phyloP scores from a whole-genome alignment of 2,329 filamentous ascomycete species.

The Sarocladium oryzae region DNA sequence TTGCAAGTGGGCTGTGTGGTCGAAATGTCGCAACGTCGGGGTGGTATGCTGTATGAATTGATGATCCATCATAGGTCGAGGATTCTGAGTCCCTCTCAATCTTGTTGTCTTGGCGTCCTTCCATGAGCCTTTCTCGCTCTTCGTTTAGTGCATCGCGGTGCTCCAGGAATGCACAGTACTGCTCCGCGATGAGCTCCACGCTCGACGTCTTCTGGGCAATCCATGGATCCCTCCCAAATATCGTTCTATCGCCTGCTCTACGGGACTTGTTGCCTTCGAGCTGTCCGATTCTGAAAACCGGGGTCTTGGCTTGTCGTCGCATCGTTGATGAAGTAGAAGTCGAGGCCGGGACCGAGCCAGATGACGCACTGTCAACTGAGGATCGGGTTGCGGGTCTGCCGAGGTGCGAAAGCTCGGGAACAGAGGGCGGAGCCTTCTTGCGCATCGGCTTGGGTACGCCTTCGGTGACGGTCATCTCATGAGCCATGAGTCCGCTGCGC shows the following conservation, averaged over 20 bases:
- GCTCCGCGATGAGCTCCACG: constrained; percentile 39
- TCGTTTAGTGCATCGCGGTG: constrained; percentile 6
- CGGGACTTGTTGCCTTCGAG: constrained; percentile 24
- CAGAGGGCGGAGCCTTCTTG: constrained; percentile 13
- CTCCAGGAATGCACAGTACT: constrained; percentile 37
- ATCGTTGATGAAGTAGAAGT: constrained; percentile 18
- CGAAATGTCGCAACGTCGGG: neutral
- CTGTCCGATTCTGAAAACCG: constrained; percentile 38
- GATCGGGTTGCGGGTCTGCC: constrained; percentile 9
- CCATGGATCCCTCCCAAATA: constrained; percentile 8
- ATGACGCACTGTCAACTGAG: constrained; percentile 13
- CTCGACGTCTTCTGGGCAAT: constrained; percentile 24
- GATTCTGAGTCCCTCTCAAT: too few relatives aligned
- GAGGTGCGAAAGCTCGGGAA: constrained; percentile 33
- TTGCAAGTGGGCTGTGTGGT: neutral
- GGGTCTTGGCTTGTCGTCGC: constrained; percentile 36
- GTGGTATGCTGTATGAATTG: neutral
- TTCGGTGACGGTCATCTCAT: constrained; percentile 12
- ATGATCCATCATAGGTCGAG: too few relatives aligned
- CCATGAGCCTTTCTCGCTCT: neutral
- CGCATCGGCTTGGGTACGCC: constrained; percentile 14
- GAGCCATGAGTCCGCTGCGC: constrained; percentile 18
- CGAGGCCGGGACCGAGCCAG: constrained; percentile 14
- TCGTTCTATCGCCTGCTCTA: neutral
- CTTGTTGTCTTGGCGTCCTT: too few relatives aligned